These are phyloP conservation scores for Boletus speciosus DNA, from an alignment of 768 basidiomycete genomes.

Conservation along the genomic window DNA sequence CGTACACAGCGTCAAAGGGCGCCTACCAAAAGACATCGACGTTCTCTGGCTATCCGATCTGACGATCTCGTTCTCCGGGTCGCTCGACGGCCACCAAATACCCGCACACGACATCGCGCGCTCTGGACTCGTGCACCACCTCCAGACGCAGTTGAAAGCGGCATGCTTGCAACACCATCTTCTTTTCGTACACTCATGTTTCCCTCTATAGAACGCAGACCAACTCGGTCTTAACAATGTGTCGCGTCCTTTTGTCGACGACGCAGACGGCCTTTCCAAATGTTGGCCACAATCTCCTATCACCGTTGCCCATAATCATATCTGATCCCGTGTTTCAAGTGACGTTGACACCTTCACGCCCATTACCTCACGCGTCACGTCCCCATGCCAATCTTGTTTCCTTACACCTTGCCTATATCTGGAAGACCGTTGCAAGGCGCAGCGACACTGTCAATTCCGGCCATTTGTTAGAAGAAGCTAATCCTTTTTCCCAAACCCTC, in stretches of 20 bases:
- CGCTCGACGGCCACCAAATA: constrained; percentile 43
- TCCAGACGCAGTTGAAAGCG: constrained; percentile 48
- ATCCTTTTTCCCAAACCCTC: constrained; percentile 53
- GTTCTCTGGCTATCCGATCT: constrained; percentile 50
- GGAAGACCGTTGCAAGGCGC: constrained; percentile 21
- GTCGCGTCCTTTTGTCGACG: constrained; percentile 50
- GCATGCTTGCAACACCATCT: constrained; percentile 30
- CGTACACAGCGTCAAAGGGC: constrained; percentile 32
- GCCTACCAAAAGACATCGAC: constrained; percentile 40
- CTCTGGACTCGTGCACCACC: constrained; percentile 50
- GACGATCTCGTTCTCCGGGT: constrained; percentile 52
- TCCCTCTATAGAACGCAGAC: constrained; percentile 48
- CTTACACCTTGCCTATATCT: constrained; percentile 43
- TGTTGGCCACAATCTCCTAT: constrained; percentile 29
- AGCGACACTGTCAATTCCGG: constrained; percentile 9
- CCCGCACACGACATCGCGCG: constrained; percentile 37
- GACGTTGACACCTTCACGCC: constrained; percentile 38
- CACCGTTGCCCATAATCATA: neutral
- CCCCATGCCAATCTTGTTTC: constrained; percentile 32
- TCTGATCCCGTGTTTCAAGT: constrained; percentile 31
- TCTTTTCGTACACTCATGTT: constrained; percentile 10
- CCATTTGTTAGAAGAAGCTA: constrained; percentile 32
- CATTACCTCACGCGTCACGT: constrained; percentile 27
- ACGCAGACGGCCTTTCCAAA: constrained; percentile 40
- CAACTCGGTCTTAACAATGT: constrained; percentile 56